These are phyloP conservation scores for Aspergillus pseudoviridinutans DNA, from an alignment of 2,329 filamentous ascomycete species.

Conservation along the genomic window DNA sequence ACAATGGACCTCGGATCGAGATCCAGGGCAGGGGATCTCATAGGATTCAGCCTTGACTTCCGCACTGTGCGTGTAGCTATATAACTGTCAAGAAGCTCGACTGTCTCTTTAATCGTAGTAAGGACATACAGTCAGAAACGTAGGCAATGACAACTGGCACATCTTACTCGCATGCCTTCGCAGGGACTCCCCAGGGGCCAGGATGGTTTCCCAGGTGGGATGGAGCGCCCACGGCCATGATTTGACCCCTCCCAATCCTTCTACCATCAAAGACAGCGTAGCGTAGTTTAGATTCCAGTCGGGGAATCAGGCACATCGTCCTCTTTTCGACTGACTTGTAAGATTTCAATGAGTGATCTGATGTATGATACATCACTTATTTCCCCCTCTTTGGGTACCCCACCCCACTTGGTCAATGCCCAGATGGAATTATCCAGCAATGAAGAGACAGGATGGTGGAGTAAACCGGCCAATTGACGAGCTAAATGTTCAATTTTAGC, in stretches of 20 bases:
- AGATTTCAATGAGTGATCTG: not conserved
- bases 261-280: too few species aligned
- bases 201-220: too few species aligned
- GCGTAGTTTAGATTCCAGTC: too few species aligned
- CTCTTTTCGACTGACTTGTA: not conserved
- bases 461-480: not conserved
- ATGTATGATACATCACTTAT: not conserved
- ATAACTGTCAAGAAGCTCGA: not conserved
- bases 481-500: not conserved
- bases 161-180: not conserved
- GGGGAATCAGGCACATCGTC: too few species aligned
- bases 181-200: not conserved
- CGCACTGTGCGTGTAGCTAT: not conserved
- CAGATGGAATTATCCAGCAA: not conserved
- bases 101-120: not conserved
- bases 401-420: not conserved
- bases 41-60: not conserved
- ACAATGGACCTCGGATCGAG: conserved; percentile 9
- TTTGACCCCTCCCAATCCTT: too few species aligned
- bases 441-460: not conserved
- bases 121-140: not conserved
- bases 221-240: too few species aligned
- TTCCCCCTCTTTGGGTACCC: not conserved
- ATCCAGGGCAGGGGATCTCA: conserved; percentile 10
- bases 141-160: not conserved